phyloP scores from a whole-genome alignment of 176 grass and related monocot species.

The Oropetium thomaeum region DNA sequence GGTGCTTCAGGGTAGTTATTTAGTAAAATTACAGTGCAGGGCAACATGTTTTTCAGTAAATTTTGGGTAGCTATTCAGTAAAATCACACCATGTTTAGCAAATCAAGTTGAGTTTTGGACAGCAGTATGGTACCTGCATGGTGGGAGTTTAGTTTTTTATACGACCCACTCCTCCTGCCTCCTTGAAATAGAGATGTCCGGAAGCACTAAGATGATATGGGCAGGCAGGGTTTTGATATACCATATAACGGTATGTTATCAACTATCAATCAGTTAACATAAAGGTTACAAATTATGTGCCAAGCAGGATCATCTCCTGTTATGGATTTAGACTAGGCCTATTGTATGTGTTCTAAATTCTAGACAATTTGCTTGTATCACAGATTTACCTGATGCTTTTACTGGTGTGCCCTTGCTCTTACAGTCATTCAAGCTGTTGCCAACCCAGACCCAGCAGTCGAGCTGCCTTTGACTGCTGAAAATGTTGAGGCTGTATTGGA shows the following conservation, averaged over 20 bases:
- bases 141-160: neutral
- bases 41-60: no score
- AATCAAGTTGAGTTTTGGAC: slow-evolving; percentile 1
- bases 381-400: neutral
- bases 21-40: neutral
- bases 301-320: neutral
- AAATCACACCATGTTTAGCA: neutral
- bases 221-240: neutral
- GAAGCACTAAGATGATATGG: neutral
- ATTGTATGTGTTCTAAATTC: neutral
- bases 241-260: neutral
- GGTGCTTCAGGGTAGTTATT: neutral
- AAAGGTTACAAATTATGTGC: neutral
- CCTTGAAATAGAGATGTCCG: neutral
- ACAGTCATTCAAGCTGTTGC: slow-evolving; percentile 72
- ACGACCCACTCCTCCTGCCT: neutral
- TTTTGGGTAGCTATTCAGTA: neutral
- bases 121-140: neutral
- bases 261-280: neutral
- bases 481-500: slow-evolving; percentile 88
- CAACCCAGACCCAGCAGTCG: slow-evolving; percentile 51
- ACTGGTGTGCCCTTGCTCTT: neutral
- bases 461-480: slow-evolving; percentile 81
- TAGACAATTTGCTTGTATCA: neutral
- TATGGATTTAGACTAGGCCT: neutral